Percentiles rank a stretch among this genome's conserved stretches.
Conservation (phyloP, 257 asterid genomes). For the Sherardia arvensis region DNA sequence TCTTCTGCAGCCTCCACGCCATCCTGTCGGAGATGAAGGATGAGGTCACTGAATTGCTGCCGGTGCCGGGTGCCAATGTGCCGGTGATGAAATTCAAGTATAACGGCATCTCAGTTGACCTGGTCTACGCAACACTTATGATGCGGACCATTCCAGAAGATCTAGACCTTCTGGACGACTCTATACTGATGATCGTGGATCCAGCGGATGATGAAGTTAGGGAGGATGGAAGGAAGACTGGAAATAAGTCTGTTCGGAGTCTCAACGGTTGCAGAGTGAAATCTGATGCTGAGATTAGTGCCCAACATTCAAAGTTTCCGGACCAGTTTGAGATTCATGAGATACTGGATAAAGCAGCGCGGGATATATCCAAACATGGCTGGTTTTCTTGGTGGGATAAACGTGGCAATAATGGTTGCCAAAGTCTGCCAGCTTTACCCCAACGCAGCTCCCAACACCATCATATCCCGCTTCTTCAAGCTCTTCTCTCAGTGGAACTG, state of each 20-base stretch:
- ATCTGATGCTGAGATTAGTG: constrained; percentile 60
- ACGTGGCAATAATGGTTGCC: constrained; percentile 36
- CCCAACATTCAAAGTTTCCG: constrained; percentile 70
- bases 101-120: constrained; percentile 26
- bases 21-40: constrained; percentile 27
- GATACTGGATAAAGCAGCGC: constrained; percentile 32
- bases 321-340: constrained; percentile 30
- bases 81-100: constrained; percentile 34
- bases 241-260: constrained; percentile 87
- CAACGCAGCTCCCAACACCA: constrained; percentile 28
- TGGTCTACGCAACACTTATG: constrained; percentile 24
- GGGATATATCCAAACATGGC: constrained; percentile 36
- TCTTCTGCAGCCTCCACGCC: constrained; percentile 23
- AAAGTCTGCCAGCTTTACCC: constrained; percentile 38
- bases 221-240: no score
- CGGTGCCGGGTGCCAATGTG: constrained; percentile 33
- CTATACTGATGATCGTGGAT: constrained; percentile 67
- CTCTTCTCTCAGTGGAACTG: constrained; percentile 35
- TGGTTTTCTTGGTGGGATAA: constrained; percentile 34
- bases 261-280: constrained; percentile 89
- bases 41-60: constrained; percentile 28
- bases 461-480: constrained; percentile 35
- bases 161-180: constrained; percentile 64
- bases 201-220: no score
- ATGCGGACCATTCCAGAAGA: constrained; percentile 40